These are phyloP conservation scores for Neurospora cerealis DNA, from an alignment of 495 filamentous ascomycete species.

Conservation along the genomic window DNA sequence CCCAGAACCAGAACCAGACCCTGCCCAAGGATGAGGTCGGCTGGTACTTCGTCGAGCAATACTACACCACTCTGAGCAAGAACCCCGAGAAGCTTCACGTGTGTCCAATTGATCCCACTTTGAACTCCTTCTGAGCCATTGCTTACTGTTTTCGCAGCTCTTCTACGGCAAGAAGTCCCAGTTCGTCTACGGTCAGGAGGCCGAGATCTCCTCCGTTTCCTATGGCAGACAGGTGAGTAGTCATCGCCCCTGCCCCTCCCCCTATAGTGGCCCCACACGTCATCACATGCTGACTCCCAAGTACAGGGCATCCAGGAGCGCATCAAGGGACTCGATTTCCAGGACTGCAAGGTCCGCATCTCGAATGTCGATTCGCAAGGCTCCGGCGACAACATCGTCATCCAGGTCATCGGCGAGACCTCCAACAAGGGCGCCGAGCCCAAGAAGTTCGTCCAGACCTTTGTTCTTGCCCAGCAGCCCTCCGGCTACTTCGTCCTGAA, in stretches of 20 bases:
- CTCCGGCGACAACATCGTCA: constrained; percentile 84
- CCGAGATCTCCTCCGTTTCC: constrained; percentile 71
- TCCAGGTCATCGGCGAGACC: constrained; percentile 96
- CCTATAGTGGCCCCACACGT: not conserved
- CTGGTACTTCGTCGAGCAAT: constrained; percentile 99
- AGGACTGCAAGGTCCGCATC: constrained; percentile 96
- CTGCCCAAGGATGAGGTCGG: constrained; percentile 78
- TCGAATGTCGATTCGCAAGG: constrained; percentile 95
- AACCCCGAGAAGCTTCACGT: constrained; percentile 87
- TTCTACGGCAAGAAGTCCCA: constrained; percentile 80
- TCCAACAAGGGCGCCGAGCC: constrained; percentile 84
- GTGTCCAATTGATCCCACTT: constrained; percentile 25
- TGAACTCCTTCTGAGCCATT: constrained; percentile 1
- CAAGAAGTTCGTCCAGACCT: constrained; percentile 96
- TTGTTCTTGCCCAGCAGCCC: constrained; percentile 89
- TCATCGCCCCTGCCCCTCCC: not conserved
- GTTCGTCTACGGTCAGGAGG: constrained; percentile 76
- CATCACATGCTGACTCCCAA: constrained; percentile 6
- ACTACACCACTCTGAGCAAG: constrained; percentile 94
- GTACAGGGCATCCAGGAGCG: constrained; percentile 80
- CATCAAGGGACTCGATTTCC: constrained; percentile 85
- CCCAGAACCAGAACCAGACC: constrained; percentile 15
- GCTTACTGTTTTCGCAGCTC: constrained; percentile 32
- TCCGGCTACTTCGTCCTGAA: constrained; percentile 98
- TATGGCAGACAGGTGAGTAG: constrained; percentile 72